Evolutionary conservation across 768 basidiomycete genomes (phyloP), one percentile per base, ranked within the genome.

Genomic region (Collybia sordida): DNA sequence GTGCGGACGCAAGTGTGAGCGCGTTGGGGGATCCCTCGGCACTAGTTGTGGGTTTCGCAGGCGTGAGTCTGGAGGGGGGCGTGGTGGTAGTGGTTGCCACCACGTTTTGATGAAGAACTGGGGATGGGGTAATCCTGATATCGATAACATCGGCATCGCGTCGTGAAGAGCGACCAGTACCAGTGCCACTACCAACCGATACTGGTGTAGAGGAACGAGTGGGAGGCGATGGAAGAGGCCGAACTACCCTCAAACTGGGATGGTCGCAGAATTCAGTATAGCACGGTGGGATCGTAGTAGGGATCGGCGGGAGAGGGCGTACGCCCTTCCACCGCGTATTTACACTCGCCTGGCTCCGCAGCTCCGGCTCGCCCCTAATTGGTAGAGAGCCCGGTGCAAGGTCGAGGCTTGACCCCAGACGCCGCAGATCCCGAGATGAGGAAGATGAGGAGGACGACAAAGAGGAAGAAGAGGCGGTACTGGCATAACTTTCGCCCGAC

Each of bases 251-350:
- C 9, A 31, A 14, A 31, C 9, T 31, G 3, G 31, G 31, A 12
- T 31, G 14, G 9, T 31, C 9, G 31, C 31, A 31, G 14, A 31
- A 6, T 12, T 31, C 31, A 31, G 31, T 31, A 53, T 48, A 9
- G 17, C 15, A 39, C 28, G 52, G 35, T 4, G 56, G 42, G 19
- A 39, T 23, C 15, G 35, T 6, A 3, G 17, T 19, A 23, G 57
- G 59, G 27, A 59, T 50, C 18, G 54, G 38, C 35, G 54, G 59
- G 27, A 59, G 51, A 23, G 59, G 58, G 47, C 59, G 47, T 36
- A 53, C 14, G 28, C 45, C 43, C 42, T 40, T 45, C 12, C 9
- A 11, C 3, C 31, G 31, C 31, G 31, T 31, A 36, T 19, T 34
- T 35, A 24, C 42, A 7, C 7, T 17, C 22, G 40, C 8, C 23